phyloP scores from a whole-genome alignment of 371 early-diverging fungal species.

The Sporodiniella umbellata region DNA sequence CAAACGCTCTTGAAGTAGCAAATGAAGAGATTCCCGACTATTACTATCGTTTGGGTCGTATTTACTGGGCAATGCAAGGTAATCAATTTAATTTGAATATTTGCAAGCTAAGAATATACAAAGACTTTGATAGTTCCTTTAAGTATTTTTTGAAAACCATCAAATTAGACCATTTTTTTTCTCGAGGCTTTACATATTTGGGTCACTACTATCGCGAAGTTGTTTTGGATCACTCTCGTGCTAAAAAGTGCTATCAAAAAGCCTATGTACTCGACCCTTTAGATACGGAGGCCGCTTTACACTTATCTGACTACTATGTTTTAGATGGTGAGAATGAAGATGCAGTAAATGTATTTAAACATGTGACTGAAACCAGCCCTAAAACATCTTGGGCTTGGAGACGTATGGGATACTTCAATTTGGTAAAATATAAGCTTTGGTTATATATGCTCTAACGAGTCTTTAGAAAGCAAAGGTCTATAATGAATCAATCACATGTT shows the following conservation, averaged over 20 bases:
- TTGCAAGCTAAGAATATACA: not conserved
- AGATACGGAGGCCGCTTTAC: constrained; percentile 68
- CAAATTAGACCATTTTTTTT: constrained; percentile 63
- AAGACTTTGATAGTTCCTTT: constrained; percentile 62
- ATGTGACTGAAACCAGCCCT: constrained; percentile 39
- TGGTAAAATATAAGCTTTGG: constrained; percentile 51
- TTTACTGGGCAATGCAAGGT: constrained; percentile 82
- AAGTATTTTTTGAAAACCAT: constrained; percentile 71
- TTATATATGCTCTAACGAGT: too few species aligned
- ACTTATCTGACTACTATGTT: constrained; percentile 62
- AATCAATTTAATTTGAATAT: constrained; percentile 3
- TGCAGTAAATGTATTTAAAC: constrained; percentile 55
- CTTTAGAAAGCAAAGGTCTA: constrained; percentile 41
- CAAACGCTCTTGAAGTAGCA: constrained; percentile 49
- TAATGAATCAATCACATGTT: constrained; percentile 69
- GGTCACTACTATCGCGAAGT: constrained; percentile 77
- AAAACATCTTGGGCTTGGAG: constrained; percentile 79
- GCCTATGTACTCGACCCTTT: constrained; percentile 64
- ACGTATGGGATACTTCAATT: constrained; percentile 67
- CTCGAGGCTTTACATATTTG: constrained; percentile 72
- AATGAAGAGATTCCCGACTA: constrained; percentile 45
- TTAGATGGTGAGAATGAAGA: constrained; percentile 45
- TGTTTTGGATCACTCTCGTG: constrained; percentile 62
- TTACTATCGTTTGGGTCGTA: constrained; percentile 69
- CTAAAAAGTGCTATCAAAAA: constrained; percentile 80